Evolutionary conservation across 495 filamentous ascomycete species (phyloP), one percentile per base, ranked within the genome.

Genomic region (Aspergillus biplanus): DNA sequence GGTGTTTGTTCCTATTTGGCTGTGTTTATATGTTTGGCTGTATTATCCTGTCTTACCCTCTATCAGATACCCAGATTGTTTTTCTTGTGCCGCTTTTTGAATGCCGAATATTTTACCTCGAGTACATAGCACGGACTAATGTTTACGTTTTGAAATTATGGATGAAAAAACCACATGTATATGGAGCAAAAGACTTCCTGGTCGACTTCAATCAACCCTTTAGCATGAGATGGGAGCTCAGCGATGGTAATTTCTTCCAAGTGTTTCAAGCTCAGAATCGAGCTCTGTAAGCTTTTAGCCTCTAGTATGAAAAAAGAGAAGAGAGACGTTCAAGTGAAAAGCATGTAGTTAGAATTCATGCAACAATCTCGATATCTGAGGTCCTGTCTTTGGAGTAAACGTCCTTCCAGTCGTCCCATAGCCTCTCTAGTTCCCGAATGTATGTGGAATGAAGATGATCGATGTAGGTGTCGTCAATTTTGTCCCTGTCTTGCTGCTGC

Each of bases 401-500:
- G 73, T 95, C 93, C 78, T 93, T 97, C 82, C 90, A 95, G 59
- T 84, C 78, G 59, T 95, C 87, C 95, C 95, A 99, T 50, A 98
- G 72, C 60, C 90, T 84, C 75, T 83, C 70, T 67, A 99, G 68
- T 78, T 98, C 96, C 35, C 76, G 71, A 6, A 97, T 83, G 74
- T 99, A 99, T 70, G 82, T 67, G 31, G 72, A 77, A 75, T 98
- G 96, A 53, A 98, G 73, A 66, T 89, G 75, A 68, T 96, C 87
- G 62, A 98, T 85, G 68, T 97, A 93, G 16, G 76, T 78, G 46
- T 87, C 84, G 54, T 89, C 82, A n/a, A 90, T 84, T 52, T 82
- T 81, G 35, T 80, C 71, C 7, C 77, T 73, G 58, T 77, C 67
- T 33, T 79, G 71, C 58, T 86, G 77, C 69, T 86, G 84, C 65